Conservation (phyloP, 2,329 filamentous ascomycete species). For the Capronia coronata region DNA sequence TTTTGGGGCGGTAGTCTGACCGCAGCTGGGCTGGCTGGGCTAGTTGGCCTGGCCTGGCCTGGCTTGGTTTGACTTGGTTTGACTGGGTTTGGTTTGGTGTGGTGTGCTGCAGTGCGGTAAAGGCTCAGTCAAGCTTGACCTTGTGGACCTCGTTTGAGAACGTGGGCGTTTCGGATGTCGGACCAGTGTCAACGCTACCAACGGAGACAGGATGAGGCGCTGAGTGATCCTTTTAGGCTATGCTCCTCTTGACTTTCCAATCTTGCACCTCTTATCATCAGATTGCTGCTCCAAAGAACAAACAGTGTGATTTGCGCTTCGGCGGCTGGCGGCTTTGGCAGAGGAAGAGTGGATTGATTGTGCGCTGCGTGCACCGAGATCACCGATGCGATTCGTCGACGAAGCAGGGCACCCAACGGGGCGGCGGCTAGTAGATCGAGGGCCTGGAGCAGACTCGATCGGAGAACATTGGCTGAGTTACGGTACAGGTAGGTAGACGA, state of each 20-base stretch:
- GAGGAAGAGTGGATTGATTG: conserved; percentile 5
- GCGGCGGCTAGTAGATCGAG: conserved; percentile 14
- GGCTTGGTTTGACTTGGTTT: too few species aligned
- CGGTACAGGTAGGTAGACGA: too few species aligned
- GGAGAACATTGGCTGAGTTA: background rate
- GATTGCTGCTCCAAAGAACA: background rate
- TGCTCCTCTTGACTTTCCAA: background rate
- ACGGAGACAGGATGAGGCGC: background rate
- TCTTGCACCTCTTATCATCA: background rate
- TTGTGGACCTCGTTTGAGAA: background rate
- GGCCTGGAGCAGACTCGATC: conserved; percentile 5
- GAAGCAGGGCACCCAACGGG: conserved; percentile 17
- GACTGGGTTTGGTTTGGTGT: too few species aligned
- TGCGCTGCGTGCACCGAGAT: conserved; percentile 17
- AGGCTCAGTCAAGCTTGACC: background rate
- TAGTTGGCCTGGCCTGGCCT: too few species aligned
- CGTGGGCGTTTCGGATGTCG: conserved; percentile 1
- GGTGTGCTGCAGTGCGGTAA: too few species aligned
- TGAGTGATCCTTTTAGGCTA: background rate
- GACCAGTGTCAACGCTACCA: conserved; percentile 1
- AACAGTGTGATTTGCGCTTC: background rate
- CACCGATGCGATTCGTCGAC: conserved; percentile 17
- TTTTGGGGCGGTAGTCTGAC: conserved; percentile 14
- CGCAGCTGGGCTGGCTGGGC: conserved; percentile 12
- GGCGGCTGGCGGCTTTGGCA: conserved; percentile 4